phyloP scores from a whole-genome alignment of 768 basidiomycete species.

The Chalciporus piperatus region DNA sequence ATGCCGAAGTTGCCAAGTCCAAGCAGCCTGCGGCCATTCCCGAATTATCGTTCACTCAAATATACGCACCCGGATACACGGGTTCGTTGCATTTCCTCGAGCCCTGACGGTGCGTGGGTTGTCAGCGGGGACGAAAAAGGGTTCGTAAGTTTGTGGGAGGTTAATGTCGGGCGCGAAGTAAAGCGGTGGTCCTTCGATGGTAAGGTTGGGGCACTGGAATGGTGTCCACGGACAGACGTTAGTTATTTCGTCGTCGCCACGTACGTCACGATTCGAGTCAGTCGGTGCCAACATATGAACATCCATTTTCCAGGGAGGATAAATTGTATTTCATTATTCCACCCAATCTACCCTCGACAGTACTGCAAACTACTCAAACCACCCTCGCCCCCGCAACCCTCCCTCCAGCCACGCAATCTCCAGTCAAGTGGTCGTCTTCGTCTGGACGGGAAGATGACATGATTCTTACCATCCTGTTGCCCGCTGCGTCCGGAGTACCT shows the following conservation, averaged over 20 bases:
- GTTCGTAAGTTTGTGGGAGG: slow-evolving; percentile 86
- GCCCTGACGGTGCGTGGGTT: slow-evolving; percentile 89
- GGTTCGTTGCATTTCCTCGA: slow-evolving; percentile 72
- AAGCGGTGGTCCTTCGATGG: slow-evolving; percentile 80
- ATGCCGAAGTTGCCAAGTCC: slow-evolving; percentile 95
- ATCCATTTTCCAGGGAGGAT: slow-evolving; percentile 59
- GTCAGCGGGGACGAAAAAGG: slow-evolving; percentile 91
- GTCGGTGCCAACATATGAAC: slow-evolving; percentile 7
- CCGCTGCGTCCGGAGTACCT: slow-evolving; percentile 63
- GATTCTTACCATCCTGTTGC: slow-evolving; percentile 60
- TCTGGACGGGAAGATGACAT: slow-evolving; percentile 48
- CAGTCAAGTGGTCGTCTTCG: slow-evolving; percentile 67
- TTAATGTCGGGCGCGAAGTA: slow-evolving; percentile 83
- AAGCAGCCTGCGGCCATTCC: slow-evolving; percentile 90
- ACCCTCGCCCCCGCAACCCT: slow-evolving; percentile 63
- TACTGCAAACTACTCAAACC: slow-evolving; percentile 58
- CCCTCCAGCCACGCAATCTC: slow-evolving; percentile 58
- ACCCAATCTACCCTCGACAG: slow-evolving; percentile 63
- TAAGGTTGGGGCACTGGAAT: slow-evolving; percentile 82
- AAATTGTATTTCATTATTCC: slow-evolving; percentile 77
- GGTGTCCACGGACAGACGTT: slow-evolving; percentile 88
- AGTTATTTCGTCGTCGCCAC: slow-evolving; percentile 75
- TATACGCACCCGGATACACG: slow-evolving; percentile 67
- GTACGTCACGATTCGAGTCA: slow-evolving; percentile 47
- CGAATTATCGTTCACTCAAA: slow-evolving; percentile 73